Percentiles rank a stretch among this genome's conserved stretches.
These are phyloP conservation scores for Lentinus brumalis DNA, from an alignment of 768 basidiomycete genomes.

Conservation along the genomic window DNA sequence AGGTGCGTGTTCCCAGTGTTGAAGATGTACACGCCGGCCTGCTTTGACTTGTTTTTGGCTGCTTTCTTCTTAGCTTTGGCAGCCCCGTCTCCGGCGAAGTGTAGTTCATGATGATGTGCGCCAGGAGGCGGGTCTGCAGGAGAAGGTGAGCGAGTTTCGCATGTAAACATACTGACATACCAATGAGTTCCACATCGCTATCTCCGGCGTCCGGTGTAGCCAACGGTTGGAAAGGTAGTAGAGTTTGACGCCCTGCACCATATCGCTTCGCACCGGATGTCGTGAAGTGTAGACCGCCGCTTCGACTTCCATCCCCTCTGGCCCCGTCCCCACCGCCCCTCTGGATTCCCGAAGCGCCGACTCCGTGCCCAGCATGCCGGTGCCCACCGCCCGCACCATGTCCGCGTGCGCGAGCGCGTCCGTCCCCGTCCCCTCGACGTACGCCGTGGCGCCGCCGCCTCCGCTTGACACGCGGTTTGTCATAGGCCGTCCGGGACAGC, in stretches of 20 bases:
- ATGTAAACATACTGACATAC: neutral
- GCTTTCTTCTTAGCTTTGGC: conserved; percentile 4
- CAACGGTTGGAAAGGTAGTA: conserved; percentile 18
- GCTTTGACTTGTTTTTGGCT: conserved; percentile 23
- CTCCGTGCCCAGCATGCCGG: neutral
- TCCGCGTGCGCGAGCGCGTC: conserved; percentile 10
- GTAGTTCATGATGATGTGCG: neutral
- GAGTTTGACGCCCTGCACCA: conserved; percentile 20
- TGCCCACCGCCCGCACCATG: neutral
- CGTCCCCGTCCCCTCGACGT: conserved; percentile 22
- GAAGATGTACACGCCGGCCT: conserved; percentile 41
- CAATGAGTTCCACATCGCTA: neutral
- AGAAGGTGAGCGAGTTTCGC: neutral
- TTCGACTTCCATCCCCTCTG: neutral
- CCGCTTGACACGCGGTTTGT: neutral
- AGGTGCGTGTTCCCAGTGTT: conserved; percentile 41
- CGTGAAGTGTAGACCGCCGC: conserved; percentile 30
- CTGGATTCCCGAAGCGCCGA: neutral
- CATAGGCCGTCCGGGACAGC: conserved; percentile 48
- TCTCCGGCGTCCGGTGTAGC: neutral
- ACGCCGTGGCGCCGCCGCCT: conserved; percentile 19
- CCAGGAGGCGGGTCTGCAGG: neutral
- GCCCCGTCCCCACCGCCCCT: neutral
- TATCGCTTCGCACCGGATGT: conserved; percentile 25
- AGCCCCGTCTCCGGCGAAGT: conserved; percentile 6